phyloP scores from a whole-genome alignment of 2,329 filamentous ascomycete genomes.

The Simplicillium aogashimaense region DNA sequence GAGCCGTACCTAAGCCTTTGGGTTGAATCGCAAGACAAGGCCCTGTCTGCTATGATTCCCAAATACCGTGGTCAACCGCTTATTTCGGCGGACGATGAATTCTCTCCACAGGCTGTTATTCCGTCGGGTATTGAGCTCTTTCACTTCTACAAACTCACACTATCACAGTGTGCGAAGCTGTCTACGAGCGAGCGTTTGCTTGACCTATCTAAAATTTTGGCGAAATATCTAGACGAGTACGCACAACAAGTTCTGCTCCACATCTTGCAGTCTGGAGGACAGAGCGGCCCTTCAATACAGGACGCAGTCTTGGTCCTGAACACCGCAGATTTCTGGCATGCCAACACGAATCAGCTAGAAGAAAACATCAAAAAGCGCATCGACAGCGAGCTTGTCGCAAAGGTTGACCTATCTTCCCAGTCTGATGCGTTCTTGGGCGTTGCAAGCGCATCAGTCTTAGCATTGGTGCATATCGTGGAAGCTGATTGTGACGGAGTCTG shows the following conservation, averaged over 20 bases:
- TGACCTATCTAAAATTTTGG: conserved; percentile 76
- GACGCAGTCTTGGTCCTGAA: conserved; percentile 83
- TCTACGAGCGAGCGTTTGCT: conserved; percentile 82
- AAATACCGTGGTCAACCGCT: conserved; percentile 79
- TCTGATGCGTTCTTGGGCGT: conserved; percentile 94
- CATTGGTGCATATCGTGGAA: conserved; percentile 77
- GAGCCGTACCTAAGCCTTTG: conserved; percentile 94
- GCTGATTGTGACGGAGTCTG: conserved; percentile 74
- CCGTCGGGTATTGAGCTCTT: conserved; percentile 93
- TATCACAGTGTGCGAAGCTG: conserved; percentile 92
- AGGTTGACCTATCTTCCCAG: conserved; percentile 84
- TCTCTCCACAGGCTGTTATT: conserved; percentile 81
- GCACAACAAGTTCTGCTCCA: conserved; percentile 82
- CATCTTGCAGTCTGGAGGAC: conserved; percentile 50
- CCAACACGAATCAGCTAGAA: conserved; percentile 84
- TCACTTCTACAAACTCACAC: conserved; percentile 86
- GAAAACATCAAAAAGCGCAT: conserved; percentile 90
- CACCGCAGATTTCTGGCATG: conserved; percentile 95
- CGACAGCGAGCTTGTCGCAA: conserved; percentile 63
- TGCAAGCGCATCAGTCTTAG: conserved; percentile 75
- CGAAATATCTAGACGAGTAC: conserved; percentile 91
- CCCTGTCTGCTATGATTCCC: conserved; percentile 74
- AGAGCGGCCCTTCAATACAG: conserved; percentile 48
- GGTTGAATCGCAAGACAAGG: conserved; percentile 92
- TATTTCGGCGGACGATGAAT: conserved; percentile 78